phyloP scores from a whole-genome alignment of 371 early-diverging fungal species.

The Dipsacomyces acuminosporus region DNA sequence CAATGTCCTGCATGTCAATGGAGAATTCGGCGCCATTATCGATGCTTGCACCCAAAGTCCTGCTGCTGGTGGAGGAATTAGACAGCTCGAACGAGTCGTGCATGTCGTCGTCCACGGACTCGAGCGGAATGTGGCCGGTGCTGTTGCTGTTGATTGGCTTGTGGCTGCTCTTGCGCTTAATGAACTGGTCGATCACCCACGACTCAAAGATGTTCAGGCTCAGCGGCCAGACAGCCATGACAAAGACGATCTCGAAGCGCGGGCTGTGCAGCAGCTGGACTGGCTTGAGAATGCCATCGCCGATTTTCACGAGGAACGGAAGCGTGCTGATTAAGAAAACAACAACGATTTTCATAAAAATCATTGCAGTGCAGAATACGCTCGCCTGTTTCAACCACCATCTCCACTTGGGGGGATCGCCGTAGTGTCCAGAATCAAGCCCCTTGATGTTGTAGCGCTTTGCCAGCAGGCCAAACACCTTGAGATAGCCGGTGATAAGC shows the following conservation, averaged over 20 bases:
- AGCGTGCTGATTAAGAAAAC: constrained; percentile 31
- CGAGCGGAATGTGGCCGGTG: constrained; percentile 25
- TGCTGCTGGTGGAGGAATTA: constrained; percentile 11
- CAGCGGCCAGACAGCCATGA: constrained; percentile 49
- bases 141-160: background rate
- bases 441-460: constrained; percentile 12
- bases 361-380: constrained; percentile 40
- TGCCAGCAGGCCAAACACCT: constrained; percentile 20
- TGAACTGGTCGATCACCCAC: constrained; percentile 49
- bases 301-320: constrained; percentile 37
- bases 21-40: constrained; percentile 10
- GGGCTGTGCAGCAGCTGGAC: constrained; percentile 33
- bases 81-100: constrained; percentile 17
- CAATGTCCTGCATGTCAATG: constrained; percentile 21
- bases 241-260: constrained; percentile 45
- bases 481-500: constrained; percentile 37
- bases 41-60: constrained; percentile 19
- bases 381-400: constrained; percentile 45
- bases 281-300: constrained; percentile 44
- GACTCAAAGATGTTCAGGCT: constrained; percentile 48
- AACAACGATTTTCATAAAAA: constrained; percentile 46
- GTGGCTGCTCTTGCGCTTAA: constrained; percentile 32
- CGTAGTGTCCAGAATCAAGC: constrained; percentile 46
- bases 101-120: constrained; percentile 5
- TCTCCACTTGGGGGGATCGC: constrained; percentile 41